phyloP scores from a whole-genome alignment of 768 basidiomycete species.

The Xerocomus brunneocitrinus region DNA sequence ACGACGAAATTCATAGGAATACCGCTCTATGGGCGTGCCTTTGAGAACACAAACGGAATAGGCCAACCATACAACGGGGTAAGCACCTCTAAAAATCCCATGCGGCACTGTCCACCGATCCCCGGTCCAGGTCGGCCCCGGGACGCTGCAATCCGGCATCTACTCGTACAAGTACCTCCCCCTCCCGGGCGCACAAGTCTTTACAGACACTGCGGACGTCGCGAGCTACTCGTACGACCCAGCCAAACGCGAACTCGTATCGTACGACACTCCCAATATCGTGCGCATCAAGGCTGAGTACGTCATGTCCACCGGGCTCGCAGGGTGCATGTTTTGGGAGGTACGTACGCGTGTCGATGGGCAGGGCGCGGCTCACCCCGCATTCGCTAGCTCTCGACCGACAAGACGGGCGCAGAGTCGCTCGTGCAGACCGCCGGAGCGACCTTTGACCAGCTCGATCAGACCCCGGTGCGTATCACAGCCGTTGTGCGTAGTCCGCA shows the following conservation, averaged over 20 bases:
- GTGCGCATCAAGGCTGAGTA: slow-evolving; percentile 65
- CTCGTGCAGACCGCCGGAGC: slow-evolving; percentile 48
- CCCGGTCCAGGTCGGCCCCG: slow-evolving; percentile 55
- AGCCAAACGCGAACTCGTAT: slow-evolving; percentile 60
- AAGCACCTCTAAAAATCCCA: slow-evolving; percentile 14
- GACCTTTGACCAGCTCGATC: slow-evolving; percentile 51
- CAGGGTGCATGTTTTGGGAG: slow-evolving; percentile 75
- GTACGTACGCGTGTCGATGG: slow-evolving; percentile 17
- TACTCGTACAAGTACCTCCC: slow-evolving; percentile 79
- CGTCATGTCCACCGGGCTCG: slow-evolving; percentile 54
- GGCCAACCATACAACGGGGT: slow-evolving; percentile 67
- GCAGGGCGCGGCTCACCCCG: background rate
- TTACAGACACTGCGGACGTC: slow-evolving; percentile 65
- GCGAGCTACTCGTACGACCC: slow-evolving; percentile 76
- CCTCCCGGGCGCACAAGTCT: slow-evolving; percentile 54
- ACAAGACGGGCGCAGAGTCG: slow-evolving; percentile 55
- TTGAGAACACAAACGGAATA: slow-evolving; percentile 64
- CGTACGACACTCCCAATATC: slow-evolving; percentile 72
- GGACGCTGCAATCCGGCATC: slow-evolving; percentile 34
- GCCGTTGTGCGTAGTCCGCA: too few species aligned
- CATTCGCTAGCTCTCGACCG: slow-evolving; percentile 44
- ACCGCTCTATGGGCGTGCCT: slow-evolving; percentile 77
- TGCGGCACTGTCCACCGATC: background rate
- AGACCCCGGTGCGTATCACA: slow-evolving; percentile 36
- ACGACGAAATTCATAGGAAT: slow-evolving; percentile 40